Conservation (phyloP, 2,329 filamentous ascomycete species). For the Aurifilum marmelostoma region DNA sequence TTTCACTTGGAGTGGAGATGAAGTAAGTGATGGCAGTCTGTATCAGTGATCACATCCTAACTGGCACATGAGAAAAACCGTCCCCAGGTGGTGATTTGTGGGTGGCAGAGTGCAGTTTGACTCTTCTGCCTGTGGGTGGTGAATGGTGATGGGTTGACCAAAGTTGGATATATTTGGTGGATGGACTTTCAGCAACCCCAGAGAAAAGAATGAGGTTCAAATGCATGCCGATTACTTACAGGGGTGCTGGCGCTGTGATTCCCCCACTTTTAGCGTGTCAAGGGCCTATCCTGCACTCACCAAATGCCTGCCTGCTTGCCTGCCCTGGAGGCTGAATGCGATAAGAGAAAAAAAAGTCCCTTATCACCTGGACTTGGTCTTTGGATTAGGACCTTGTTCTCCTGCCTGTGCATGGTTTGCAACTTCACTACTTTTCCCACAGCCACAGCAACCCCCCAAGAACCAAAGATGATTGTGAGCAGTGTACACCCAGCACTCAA, state of each 20-base stretch:
- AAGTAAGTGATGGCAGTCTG: constrained; percentile 16
- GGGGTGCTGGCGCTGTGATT: constrained; percentile 4
- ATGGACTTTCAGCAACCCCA: not conserved
- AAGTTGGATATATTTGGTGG: not conserved
- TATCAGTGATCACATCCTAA: constrained; percentile 27
- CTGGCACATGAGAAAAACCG: constrained; percentile 17
- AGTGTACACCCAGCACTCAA: not conserved
- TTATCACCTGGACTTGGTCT: constrained; percentile 1
- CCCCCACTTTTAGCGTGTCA: constrained; percentile 12
- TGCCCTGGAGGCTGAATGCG: not conserved
- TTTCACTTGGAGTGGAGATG: constrained; percentile 17
- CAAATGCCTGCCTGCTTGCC: constrained; percentile 1
- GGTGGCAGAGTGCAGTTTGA: constrained; percentile 9
- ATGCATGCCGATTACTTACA: constrained; percentile 13
- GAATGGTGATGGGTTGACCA: constrained; percentile 8
- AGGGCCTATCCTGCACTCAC: not conserved
- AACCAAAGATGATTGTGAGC: constrained; percentile 43
- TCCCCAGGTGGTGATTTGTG: constrained; percentile 12
- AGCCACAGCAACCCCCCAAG: not conserved
- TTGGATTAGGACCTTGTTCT: not conserved
- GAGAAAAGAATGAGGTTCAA: constrained; percentile 21
- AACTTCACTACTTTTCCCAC: not conserved
- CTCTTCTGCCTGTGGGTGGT: constrained; percentile 8
- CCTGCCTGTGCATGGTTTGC: not conserved
- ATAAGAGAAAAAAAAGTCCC: constrained; percentile 15